These are phyloP conservation scores for Alnus glutinosa DNA, from an alignment of 306 rosid species.

Conservation along the genomic window DNA sequence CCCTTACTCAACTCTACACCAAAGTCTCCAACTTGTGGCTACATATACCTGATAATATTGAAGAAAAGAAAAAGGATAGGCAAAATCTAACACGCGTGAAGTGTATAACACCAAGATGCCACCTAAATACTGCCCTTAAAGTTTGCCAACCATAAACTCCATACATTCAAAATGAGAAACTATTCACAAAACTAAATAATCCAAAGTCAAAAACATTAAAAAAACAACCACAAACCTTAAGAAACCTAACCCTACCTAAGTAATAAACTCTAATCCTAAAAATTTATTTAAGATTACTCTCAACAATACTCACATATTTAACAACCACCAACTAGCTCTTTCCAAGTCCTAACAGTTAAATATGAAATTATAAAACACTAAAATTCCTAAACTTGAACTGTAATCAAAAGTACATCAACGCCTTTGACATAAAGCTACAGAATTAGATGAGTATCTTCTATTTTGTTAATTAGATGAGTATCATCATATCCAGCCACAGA, in stretches of 20 bases:
- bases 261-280: background rate
- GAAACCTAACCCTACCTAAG: background rate
- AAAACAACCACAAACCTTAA: background rate
- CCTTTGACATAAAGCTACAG: background rate
- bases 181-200: background rate
- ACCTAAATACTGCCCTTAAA: constrained; percentile 4
- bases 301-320: background rate
- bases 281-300: background rate
- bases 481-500: background rate
- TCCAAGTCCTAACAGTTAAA: background rate
- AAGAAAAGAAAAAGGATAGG: background rate
- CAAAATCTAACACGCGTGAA: background rate
- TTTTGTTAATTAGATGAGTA: background rate
- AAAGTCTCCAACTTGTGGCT: background rate
- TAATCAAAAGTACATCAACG: background rate
- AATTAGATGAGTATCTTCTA: background rate
- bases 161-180: background rate
- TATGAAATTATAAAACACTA: background rate
- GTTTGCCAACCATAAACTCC: background rate
- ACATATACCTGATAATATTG: background rate
- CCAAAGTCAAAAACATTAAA: background rate
- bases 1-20: background rate
- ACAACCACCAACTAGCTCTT: background rate
- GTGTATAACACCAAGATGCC: background rate
- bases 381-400: background rate